These are phyloP conservation scores for Delonix regia DNA, from an alignment of 306 rosid species.

Conservation along the genomic window DNA sequence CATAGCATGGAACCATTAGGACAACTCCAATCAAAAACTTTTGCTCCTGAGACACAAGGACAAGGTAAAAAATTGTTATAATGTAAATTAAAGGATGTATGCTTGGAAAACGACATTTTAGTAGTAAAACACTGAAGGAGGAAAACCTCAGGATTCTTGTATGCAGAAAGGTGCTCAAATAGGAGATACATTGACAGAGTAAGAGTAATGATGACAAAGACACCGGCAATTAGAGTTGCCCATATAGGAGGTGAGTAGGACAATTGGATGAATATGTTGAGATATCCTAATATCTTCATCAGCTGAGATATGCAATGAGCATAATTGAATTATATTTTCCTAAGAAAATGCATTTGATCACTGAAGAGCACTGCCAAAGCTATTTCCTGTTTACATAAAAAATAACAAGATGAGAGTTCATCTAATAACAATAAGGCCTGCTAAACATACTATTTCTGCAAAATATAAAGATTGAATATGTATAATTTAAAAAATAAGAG, in stretches of 20 bases:
- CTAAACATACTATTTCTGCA: not conserved
- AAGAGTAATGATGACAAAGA: slow-evolving; percentile 69
- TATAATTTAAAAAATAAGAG: not conserved
- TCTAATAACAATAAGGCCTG: not conserved
- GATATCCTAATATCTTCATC: slow-evolving; percentile 50
- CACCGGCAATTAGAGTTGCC: slow-evolving; percentile 72
- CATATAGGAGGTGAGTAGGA: slow-evolving; percentile 73
- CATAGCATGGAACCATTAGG: slow-evolving; percentile 96
- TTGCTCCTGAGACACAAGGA: slow-evolving; percentile 63
- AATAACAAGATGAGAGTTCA: slow-evolving; percentile 1
- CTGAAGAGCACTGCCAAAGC: not conserved
- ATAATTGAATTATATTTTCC: slow-evolving; percentile 44
- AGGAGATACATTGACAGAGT: slow-evolving; percentile 80
- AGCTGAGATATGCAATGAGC: slow-evolving; percentile 41
- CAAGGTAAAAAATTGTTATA: slow-evolving; percentile 6
- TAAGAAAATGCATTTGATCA: not conserved
- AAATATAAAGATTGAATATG: not conserved
- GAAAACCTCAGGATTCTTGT: slow-evolving; percentile 91
- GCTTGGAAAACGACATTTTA: not conserved
- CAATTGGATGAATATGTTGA: slow-evolving; percentile 33
- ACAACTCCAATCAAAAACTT: slow-evolving; percentile 90
- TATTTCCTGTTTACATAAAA: slow-evolving; percentile 2
- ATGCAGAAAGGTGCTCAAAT: slow-evolving; percentile 91
- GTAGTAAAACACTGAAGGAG: not conserved
- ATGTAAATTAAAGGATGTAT: not conserved